These are phyloP conservation scores for Geranium rotundifolium DNA, from an alignment of 345 rosid genomes.

Conservation along the genomic window DNA sequence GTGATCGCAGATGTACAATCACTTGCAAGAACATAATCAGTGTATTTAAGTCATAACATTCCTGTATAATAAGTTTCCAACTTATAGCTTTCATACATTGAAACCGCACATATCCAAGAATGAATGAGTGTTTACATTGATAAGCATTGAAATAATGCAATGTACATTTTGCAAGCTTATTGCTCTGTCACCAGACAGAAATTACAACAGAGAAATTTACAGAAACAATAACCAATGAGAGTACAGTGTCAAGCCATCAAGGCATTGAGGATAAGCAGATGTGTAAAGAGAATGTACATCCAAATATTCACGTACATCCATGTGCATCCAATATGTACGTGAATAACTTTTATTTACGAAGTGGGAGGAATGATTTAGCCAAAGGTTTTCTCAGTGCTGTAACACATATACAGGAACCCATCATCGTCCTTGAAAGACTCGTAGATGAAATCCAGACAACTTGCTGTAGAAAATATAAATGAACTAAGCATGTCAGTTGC, in stretches of 20 bases:
- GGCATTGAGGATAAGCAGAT: constrained; percentile 2
- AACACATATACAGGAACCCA: constrained; percentile 81
- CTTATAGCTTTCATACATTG: not conserved
- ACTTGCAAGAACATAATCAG: too few species aligned
- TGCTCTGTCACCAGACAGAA: not conserved
- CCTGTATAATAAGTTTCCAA: too few species aligned
- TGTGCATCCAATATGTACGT: not conserved
- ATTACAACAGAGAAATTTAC: not conserved
- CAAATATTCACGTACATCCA: not conserved
- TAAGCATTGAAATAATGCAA: too few species aligned
- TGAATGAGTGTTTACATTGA: not conserved
- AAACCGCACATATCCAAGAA: too few species aligned
- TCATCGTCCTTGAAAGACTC: constrained; percentile 76
- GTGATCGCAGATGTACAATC: too few species aligned
- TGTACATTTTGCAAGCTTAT: not conserved
- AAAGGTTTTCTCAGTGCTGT: constrained; percentile 80
- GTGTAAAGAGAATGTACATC: not conserved
- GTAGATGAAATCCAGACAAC: constrained; percentile 51
- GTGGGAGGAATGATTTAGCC: constrained; percentile 9
- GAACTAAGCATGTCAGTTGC: too few species aligned
- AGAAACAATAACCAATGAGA: not conserved
- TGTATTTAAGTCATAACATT: too few species aligned
- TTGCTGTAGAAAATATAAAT: constrained; percentile 31
- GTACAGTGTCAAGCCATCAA: constrained; percentile 4
- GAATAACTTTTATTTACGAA: not conserved